Evolutionary conservation across 2,329 filamentous ascomycete species (phyloP), one percentile per base, ranked within the genome.

Genomic region (Pseudogymnoascus sp.): DNA sequence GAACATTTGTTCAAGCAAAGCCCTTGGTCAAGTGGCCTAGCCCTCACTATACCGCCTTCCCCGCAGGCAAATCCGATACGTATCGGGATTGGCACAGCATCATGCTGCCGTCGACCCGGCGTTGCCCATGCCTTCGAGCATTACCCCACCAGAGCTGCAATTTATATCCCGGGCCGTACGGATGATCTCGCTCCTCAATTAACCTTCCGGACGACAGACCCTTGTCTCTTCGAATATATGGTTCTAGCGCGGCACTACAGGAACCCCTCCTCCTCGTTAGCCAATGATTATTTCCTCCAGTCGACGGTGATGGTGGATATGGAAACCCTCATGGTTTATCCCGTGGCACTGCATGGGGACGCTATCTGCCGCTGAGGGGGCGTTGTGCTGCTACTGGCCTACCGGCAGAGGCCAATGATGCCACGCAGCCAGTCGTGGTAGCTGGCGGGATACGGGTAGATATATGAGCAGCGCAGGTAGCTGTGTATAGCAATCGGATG

Each of bases 101-200:
- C n/a, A 18, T 57, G 29, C 26, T 16, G 29, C 29, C 51, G 51
- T 18, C 21, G 16, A 34, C 26, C 51, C 51, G 16, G 31, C 51
- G 10, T 34, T 3, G n/a, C 51, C 1, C 8, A 34, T 18, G 29
- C 2, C 26, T 18, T 57, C 3, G n/a, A 34, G 26, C 29, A 18
- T 2, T 10, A 57, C 29, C 29, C 47, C 51, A 2, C 51, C 51
- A 18, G 1, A 57, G 16, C n/a, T 34, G 23, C 10, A 57, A 57
- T 57, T 57, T 57, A 57, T 57, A 57, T 57, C 51, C 51, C 29
- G 51, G 51, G 51, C 51, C 29, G 18, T 6, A 34, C 29, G 51
- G 51, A 57, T 57, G 51, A 57, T 57, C 51, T 57, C 14, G 14
- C n/a, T 34, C 51, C 51, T 34, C 14, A 57, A 7, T 34, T 7